Percentiles rank a stretch among this genome's conserved stretches.
Evolutionary conservation across 192 early-diverging fungal genomes (phyloP).

Genomic region (Powellomyces hirtus): DNA sequence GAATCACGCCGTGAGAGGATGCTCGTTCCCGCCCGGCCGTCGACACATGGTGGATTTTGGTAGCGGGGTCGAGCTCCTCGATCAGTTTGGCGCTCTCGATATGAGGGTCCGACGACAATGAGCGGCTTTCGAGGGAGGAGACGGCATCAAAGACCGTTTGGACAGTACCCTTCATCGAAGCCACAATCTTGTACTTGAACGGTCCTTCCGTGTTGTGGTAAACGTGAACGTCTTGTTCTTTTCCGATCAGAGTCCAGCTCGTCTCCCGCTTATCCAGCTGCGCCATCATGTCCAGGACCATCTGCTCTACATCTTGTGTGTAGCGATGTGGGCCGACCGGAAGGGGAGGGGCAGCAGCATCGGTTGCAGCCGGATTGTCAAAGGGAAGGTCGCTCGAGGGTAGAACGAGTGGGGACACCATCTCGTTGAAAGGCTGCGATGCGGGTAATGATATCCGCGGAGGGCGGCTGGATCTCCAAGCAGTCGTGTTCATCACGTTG

Average conservation of each 20-base stretch:
- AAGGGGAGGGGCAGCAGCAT: too few relatives aligned
- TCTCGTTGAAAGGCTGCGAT: background rate
- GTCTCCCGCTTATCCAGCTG: background rate
- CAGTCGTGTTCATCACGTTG: background rate
- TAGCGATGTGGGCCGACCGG: background rate
- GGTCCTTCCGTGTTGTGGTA: background rate
- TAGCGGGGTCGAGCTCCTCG: background rate
- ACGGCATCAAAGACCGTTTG: background rate
- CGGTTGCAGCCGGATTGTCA: background rate
- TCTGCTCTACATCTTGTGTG: conserved; percentile 5
- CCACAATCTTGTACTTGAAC: conserved; percentile 10
- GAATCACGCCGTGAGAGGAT: background rate
- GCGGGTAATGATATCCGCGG: conserved; percentile 5
- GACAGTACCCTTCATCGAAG: background rate
- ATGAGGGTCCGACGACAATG: too few relatives aligned
- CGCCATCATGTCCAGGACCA: background rate
- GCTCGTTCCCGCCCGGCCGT: background rate
- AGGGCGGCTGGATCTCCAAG: background rate
- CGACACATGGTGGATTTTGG: background rate
- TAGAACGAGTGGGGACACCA: conserved; percentile 11
- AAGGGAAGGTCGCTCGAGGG: background rate
- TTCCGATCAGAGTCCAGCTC: background rate
- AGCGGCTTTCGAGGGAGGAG: background rate
- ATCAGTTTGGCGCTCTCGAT: background rate
- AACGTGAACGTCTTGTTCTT: background rate